These are phyloP conservation scores for Corniculantispora saksenae DNA, from an alignment of 2,329 filamentous ascomycete species.

Conservation along the genomic window DNA sequence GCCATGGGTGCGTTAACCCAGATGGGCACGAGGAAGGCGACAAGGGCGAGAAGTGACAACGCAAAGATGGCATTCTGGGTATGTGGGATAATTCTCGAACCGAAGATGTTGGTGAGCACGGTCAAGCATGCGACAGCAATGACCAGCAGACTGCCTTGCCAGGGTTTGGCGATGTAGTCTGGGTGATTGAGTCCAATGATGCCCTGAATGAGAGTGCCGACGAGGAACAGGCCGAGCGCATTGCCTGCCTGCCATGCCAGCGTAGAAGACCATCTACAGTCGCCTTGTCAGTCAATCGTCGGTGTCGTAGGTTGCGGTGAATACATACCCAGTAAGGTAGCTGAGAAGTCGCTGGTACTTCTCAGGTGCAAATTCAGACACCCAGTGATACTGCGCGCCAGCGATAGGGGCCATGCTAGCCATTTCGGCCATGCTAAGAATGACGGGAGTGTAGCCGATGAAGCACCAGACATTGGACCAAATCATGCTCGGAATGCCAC, in stretches of 20 bases:
- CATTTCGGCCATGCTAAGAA: conserved; percentile 26
- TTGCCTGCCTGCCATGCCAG: conserved; percentile 24
- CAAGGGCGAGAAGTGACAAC: conserved; percentile 18
- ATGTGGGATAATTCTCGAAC: conserved; percentile 18
- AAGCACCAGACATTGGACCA: conserved; percentile 18
- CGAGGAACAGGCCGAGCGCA: conserved; percentile 20
- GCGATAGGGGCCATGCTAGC: conserved; percentile 26
- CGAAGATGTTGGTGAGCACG: conserved; percentile 14
- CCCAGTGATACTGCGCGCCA: conserved; percentile 27
- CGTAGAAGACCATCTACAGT: conserved; percentile 22
- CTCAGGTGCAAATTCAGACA: conserved; percentile 21
- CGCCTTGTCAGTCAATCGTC: background rate
- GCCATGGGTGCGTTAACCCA: conserved; percentile 22
- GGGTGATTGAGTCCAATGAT: conserved; percentile 20
- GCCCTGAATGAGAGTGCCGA: conserved; percentile 20
- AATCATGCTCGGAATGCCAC: conserved; percentile 17
- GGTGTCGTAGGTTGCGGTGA: background rate
- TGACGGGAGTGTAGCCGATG: conserved; percentile 14
- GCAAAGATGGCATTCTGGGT: conserved; percentile 23
- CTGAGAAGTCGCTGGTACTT: conserved; percentile 18
- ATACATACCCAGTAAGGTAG: conserved; percentile 13
- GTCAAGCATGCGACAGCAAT: conserved; percentile 16
- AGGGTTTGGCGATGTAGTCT: conserved; percentile 14
- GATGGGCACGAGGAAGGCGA: conserved; percentile 20
- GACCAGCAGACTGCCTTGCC: conserved; percentile 21